Base-by-base conservation (phyloP, 2,329 filamentous ascomycete genomes). In the Neobulgaria alba region DNA sequence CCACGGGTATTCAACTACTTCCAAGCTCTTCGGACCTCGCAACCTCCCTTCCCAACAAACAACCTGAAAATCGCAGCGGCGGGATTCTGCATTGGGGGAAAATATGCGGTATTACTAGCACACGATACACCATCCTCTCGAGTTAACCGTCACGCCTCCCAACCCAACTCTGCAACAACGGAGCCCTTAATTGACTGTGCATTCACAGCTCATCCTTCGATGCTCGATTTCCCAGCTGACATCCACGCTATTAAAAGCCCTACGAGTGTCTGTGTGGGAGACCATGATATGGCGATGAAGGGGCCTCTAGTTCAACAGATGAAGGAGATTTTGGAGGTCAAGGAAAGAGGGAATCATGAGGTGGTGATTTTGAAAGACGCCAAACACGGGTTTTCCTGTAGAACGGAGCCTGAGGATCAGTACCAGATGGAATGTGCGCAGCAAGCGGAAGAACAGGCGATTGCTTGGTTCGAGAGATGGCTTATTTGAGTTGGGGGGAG, bases 71-170 rank as follows among this genome's bases (percentile, higher is more conserved):
- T 79, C 33, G 74, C 68, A 16, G 70, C 65, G 0, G 72, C 72
- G 0, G 78, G 77, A 0, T 80, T 77, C 61, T 80, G 75, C 63
- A 81, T 76, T 76, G 77, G 77, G 17, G 77, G 73, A 17, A 71
- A 72, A 46, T 68, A 77, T 48, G 60, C 66, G 2, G 54, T 75
- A 7, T 55, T 66, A n/a, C 65, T 79, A 3, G 62, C 66, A 9
- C 63, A 66, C 12, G 62, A 65, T 45, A 51, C 59, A 4, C 51
- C 54, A 1, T 50, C 49, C 17, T 49, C 51, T 5, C 41, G 54
- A 3, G 43, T 52, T 40, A 29, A 38, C 29, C 30, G 49, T 10
- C 43, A 54, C 31, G 29, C 23, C 8, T 46, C 42, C 3, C 46
- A 50, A 32, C 14, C 29, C n/a, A 38, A 29, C 7, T 16, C 46